Evolutionary conservation across 1,284 basidiomycete species (phyloP).

Genomic region (Gymnopus androsaceus): DNA sequence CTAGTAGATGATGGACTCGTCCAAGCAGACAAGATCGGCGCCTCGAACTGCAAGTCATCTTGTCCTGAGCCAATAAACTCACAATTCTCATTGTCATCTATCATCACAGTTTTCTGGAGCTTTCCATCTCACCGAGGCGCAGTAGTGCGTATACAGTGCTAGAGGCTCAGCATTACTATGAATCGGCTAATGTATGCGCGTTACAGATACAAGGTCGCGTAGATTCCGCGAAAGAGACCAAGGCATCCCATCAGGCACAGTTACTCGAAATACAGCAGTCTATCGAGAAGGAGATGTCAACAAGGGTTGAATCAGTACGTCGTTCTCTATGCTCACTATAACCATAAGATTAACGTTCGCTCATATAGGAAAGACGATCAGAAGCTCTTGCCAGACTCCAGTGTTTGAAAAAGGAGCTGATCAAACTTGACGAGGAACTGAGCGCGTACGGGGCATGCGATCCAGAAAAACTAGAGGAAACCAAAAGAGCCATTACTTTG

Average conservation of each 20-base stretch:
- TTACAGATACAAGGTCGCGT: conserved; percentile 63
- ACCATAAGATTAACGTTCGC: not conserved
- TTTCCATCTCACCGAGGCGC: conserved; percentile 86
- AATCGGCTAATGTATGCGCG: conserved; percentile 9
- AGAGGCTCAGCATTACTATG: not conserved
- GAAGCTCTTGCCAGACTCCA: conserved; percentile 51
- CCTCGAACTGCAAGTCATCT: conserved; percentile 75
- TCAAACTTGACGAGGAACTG: conserved; percentile 67
- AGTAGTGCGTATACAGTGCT: conserved; percentile 47
- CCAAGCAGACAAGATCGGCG: conserved; percentile 85
- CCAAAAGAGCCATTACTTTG: conserved; percentile 65
- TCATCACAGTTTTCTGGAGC: conserved; percentile 93
- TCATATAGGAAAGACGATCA: conserved; percentile 55
- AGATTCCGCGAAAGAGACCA: conserved; percentile 53
- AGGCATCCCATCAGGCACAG: conserved; percentile 48
- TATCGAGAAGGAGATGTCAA: conserved; percentile 54
- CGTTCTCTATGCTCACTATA: not conserved
- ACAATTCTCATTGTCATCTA: conserved; percentile 20
- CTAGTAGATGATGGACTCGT: conserved; percentile 84
- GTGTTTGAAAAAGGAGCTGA: conserved; percentile 54
- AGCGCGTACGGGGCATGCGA: conserved; percentile 80
- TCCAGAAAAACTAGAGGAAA: conserved; percentile 77
- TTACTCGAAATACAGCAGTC: conserved; percentile 44
- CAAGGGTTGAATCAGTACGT: conserved; percentile 68
- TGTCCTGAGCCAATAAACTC: not conserved